These are phyloP conservation scores for Calvatia gigantea DNA, from an alignment of 768 basidiomycete genomes.

Conservation along the genomic window DNA sequence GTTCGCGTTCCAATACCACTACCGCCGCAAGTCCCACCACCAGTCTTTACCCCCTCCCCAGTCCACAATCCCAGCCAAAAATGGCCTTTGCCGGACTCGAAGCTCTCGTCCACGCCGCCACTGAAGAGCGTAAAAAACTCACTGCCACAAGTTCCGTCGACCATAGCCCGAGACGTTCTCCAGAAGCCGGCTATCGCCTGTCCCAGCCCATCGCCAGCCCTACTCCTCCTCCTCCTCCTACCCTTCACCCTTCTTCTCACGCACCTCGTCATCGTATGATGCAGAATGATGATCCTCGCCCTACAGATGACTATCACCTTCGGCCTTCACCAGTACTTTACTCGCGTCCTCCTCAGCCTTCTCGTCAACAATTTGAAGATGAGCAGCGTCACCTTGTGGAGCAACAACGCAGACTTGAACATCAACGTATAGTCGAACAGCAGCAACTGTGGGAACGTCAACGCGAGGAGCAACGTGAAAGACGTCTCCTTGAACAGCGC, in stretches of 20 bases:
- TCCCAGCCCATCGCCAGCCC: slow-evolving; percentile 5
- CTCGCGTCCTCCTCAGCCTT: slow-evolving; percentile 4
- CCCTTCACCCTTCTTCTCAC: slow-evolving; percentile 7
- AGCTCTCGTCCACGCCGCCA: slow-evolving; percentile 68
- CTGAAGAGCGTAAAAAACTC: slow-evolving; percentile 59
- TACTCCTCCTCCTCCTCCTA: background rate
- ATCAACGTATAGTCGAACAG: slow-evolving; percentile 4
- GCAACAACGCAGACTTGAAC: slow-evolving; percentile 10
- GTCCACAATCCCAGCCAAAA: slow-evolving; percentile 23
- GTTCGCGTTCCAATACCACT: slow-evolving; percentile 16
- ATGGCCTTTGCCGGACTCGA: slow-evolving; percentile 40
- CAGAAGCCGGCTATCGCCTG: slow-evolving; percentile 11
- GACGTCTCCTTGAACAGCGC: slow-evolving; percentile 12
- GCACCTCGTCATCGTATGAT: background rate
- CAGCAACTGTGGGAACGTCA: slow-evolving; percentile 10
- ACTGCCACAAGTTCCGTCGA: slow-evolving; percentile 21
- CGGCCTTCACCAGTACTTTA: slow-evolving; percentile 5
- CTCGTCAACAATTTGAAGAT: slow-evolving; percentile 15
- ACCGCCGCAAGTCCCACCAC: slow-evolving; percentile 9
- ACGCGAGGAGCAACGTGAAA: slow-evolving; percentile 14
- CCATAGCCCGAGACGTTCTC: slow-evolving; percentile 12
- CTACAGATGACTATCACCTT: background rate
- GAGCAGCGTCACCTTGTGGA: slow-evolving; percentile 7
- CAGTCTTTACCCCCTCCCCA: slow-evolving; percentile 14
- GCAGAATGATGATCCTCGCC: slow-evolving; percentile 1